A percentile compares a stretch with the other conserved stretches of the same genome.
Conservation (phyloP, 768 basidiomycete genomes). For the Tylopilus sp. region DNA sequence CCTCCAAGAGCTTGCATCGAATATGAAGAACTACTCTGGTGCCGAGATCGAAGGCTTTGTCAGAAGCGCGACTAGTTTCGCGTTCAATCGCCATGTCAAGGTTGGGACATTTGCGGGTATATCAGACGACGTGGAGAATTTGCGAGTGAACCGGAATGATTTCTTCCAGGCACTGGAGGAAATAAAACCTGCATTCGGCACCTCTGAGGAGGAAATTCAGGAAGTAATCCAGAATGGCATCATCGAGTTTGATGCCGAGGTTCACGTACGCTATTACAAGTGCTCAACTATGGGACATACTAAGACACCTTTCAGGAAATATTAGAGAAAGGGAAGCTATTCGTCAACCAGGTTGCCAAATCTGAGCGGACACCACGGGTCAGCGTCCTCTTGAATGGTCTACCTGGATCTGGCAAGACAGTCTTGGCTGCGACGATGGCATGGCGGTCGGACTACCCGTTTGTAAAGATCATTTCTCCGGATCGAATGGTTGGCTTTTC, state of each 20-base stretch:
- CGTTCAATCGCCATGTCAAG: conserved; percentile 96
- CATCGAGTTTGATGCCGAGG: conserved; percentile 71
- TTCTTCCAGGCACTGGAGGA: conserved; percentile 91
- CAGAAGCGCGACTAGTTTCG: conserved; percentile 98
- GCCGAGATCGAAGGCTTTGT: conserved; percentile 95
- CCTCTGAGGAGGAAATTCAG: conserved; percentile 92
- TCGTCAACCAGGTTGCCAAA: conserved; percentile 91
- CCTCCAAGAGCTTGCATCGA: conserved; percentile 70
- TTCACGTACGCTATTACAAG: conserved; percentile 58
- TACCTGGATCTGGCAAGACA: conserved; percentile 90
- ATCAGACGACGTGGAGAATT: conserved; percentile 90
- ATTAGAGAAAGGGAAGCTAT: conserved; percentile 78
- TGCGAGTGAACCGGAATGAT: conserved; percentile 82
- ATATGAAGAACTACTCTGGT: conserved; percentile 97
- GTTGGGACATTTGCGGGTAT: conserved; percentile 97
- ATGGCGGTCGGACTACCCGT: conserved; percentile 89
- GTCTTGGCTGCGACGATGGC: conserved; percentile 94
- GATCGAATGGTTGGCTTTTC: conserved; percentile 96
- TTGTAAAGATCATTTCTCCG: conserved; percentile 95
- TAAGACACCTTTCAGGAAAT: conserved; percentile 56
- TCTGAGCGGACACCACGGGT: conserved; percentile 91
- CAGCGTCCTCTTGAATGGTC: conserved; percentile 84
- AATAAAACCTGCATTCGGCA: conserved; percentile 95
- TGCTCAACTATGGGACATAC: background rate
- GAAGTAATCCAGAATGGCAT: conserved; percentile 96